Conservation (phyloP, 164 flowering plant genomes). For the Liquidambar formosana region DNA sequence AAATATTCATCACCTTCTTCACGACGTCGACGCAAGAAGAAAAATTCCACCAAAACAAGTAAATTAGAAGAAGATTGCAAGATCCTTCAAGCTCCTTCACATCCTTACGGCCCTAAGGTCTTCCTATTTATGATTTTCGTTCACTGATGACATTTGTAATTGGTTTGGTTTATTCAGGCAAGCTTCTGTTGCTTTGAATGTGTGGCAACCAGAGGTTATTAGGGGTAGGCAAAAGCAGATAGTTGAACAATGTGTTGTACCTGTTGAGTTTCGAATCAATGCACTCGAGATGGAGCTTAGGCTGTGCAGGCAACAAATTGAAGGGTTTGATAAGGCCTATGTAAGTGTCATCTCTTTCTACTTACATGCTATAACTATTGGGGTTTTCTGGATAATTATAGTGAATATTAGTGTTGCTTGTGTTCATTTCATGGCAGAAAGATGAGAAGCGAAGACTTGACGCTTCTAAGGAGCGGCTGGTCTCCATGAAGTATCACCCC, state of each 20-base stretch:
- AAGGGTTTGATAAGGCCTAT: constrained; percentile 40
- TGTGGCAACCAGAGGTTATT: constrained; percentile 90
- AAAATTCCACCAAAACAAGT: too few relatives aligned
- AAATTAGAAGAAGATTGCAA: too few relatives aligned
- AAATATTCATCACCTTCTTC: too few relatives aligned
- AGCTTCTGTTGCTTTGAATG: constrained; percentile 86
- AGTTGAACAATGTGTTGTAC: constrained; percentile 68
- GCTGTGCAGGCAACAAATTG: constrained; percentile 67
- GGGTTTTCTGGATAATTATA: neutral
- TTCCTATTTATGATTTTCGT: neutral
- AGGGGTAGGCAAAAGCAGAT: constrained; percentile 67
- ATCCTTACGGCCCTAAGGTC: too few relatives aligned
- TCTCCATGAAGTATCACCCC: constrained; percentile 70
- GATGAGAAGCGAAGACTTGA: constrained; percentile 55
- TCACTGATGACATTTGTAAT: neutral
- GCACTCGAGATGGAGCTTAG: constrained; percentile 76
- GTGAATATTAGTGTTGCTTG: neutral
- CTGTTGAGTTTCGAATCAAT: constrained; percentile 53
- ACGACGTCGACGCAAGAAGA: too few relatives aligned
- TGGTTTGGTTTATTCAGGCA: constrained; percentile 42
- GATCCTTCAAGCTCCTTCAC: too few relatives aligned
- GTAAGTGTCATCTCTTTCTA: constrained; percentile 42
- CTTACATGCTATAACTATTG: neutral
- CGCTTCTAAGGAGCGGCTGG: constrained; percentile 48
- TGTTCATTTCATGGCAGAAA: constrained; percentile 36